Conservation (phyloP, 768 basidiomycete genomes). For the Agaricus sinodeliciosus region DNA sequence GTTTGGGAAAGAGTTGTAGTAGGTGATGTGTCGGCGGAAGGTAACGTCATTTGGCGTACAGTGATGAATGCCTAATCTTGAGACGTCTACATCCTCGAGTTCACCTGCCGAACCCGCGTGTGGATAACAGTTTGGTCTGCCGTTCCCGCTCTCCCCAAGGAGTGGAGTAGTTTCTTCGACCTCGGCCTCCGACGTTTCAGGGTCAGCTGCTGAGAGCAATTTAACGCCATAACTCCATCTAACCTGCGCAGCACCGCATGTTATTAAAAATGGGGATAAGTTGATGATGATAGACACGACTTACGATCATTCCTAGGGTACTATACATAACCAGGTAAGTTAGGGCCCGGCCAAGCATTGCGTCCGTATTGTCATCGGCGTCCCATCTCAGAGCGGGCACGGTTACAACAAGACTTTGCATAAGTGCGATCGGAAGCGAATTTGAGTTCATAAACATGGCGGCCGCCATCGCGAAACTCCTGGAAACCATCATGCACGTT, state of each 20-base stretch:
- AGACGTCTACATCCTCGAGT: conserved; percentile 1
- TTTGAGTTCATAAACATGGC: conserved; percentile 95
- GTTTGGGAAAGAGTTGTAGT: conserved; percentile 66
- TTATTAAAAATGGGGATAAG: neutral
- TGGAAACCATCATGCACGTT: conserved; percentile 18
- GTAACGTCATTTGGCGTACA: neutral
- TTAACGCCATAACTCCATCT: conserved; percentile 94
- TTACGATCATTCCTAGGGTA: conserved; percentile 91
- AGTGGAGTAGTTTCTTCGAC: conserved; percentile 30
- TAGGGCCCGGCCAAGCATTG: conserved; percentile 88
- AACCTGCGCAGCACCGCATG: conserved; percentile 35
- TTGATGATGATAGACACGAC: conserved; percentile 20
- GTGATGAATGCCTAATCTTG: neutral
- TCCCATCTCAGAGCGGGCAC: conserved; percentile 83
- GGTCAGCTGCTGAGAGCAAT: conserved; percentile 68
- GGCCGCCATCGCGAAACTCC: conserved; percentile 74
- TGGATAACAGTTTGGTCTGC: conserved; percentile 10
- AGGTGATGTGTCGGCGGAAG: conserved; percentile 27
- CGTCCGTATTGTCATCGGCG: conserved; percentile 69
- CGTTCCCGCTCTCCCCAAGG: conserved; percentile 16
- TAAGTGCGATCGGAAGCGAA: conserved; percentile 89
- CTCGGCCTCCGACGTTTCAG: conserved; percentile 17
- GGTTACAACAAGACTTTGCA: conserved; percentile 83
- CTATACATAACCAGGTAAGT: conserved; percentile 90
- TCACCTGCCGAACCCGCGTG: conserved; percentile 11